A percentile compares a stretch with the other conserved stretches of the same genome.
Evolutionary conservation across 1,284 basidiomycete species (phyloP).

Genomic region (Leccinum variabile): DNA sequence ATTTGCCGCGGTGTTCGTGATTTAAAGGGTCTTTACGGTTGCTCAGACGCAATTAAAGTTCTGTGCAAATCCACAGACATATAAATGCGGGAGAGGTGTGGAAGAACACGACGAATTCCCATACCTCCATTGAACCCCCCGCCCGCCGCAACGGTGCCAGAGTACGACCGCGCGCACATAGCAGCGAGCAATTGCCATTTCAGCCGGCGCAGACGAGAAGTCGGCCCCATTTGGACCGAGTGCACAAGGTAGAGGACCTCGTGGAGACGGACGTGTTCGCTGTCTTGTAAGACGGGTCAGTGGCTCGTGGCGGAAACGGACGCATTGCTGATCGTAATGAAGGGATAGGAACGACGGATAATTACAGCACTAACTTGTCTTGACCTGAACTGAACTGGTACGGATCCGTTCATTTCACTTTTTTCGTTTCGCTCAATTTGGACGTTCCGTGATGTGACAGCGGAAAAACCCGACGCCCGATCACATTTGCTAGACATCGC

Average conservation of each 20-base stretch:
- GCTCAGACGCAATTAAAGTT: constrained; percentile 35
- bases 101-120: constrained; percentile 14
- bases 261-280: constrained; percentile 7
- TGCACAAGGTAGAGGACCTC: constrained; percentile 2
- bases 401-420: constrained; percentile 29
- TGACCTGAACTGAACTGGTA: constrained; percentile 26
- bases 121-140: constrained; percentile 16
- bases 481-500: constrained; percentile 45
- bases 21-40: constrained; percentile 23
- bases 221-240: constrained; percentile 6
- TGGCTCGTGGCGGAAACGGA: constrained; percentile 14
- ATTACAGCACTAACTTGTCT: constrained; percentile 17
- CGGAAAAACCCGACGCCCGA: constrained; percentile 53
- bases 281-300: constrained; percentile 23
- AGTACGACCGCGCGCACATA: constrained; percentile 12
- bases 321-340: constrained; percentile 20
- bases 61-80: constrained; percentile 26
- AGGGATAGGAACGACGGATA: constrained; percentile 11
- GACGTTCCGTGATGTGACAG: constrained; percentile 39
- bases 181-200: constrained; percentile 13
- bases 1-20: constrained; percentile 32
- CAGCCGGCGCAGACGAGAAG: constrained; percentile 8
- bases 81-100: constrained; percentile 29
- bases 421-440: constrained; percentile 30
- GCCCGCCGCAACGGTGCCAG: constrained; percentile 2